These are phyloP conservation scores for Cenchrus fungigraminus DNA, from an alignment of 176 grass and related monocot genomes.

Conservation along the genomic window DNA sequence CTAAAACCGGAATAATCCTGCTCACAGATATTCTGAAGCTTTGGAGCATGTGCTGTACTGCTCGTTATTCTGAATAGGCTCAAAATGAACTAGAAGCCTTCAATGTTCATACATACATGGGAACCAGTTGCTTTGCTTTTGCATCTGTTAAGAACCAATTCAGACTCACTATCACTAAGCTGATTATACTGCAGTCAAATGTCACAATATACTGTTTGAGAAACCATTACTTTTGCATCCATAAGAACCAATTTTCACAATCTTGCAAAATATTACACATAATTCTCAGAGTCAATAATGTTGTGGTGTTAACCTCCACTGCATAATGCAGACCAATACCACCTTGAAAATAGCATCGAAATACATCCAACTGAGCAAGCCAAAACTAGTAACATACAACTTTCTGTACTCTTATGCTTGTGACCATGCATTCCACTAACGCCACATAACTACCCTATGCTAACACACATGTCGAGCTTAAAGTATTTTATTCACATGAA, in stretches of 20 bases:
- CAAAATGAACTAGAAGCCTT: neutral
- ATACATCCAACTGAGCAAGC: no score
- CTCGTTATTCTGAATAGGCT: no score
- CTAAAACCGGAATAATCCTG: neutral
- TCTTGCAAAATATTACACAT: neutral
- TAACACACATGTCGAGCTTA: neutral
- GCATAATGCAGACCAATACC: no score
- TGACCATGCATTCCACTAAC: neutral
- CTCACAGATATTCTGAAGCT: neutral
- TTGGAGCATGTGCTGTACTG: no score
- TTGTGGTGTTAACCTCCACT: no score
- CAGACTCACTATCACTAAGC: neutral
- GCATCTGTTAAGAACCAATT: neutral
- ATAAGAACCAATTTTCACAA: neutral
- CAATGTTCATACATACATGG: neutral
- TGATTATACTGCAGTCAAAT: neutral
- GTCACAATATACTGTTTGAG: neutral
- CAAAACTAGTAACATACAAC: neutral
- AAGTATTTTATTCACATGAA: slow-evolving; percentile 5
- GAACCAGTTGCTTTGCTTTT: neutral
- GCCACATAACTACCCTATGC: neutral
- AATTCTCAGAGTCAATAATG: no score
- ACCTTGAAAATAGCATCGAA: no score
- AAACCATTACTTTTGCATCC: neutral
- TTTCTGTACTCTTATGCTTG: neutral